Base-by-base conservation (phyloP, 257 asterid species). In the Misopates orontium region DNA sequence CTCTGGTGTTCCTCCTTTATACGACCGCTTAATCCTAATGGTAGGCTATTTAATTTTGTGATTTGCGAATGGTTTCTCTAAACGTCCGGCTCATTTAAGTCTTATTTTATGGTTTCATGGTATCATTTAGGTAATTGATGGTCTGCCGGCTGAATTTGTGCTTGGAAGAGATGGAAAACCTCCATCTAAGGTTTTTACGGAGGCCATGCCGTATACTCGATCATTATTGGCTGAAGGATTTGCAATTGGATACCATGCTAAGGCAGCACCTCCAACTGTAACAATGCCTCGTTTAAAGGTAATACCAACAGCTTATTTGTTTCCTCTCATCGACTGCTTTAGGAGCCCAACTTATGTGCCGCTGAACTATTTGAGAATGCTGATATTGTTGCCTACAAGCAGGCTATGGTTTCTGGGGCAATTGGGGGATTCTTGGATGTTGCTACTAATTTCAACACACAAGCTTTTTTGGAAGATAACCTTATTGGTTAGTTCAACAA, bases 261-360 rank as follows among this genome's bases (percentile, higher is more conserved):
- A 82, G 81, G 95, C 98, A n/a, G 94, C 95, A 22, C 95, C 98
- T 25, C 98, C 98, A 24, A 91, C 98, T 56, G 98, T 91, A 18
- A 91, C 98, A 55, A 91, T 91, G 98, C 96, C 98, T 60, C 98
- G 96, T 52, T 67, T 91, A 75, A 91, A 91, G 95, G 98, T 85
- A 62, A 28, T 23, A n/a, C 8, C 64, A 62, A 25, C 9, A n/a
- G 19, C 18, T 49, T n/a, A n/a, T n/a, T n/a, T 23, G 31, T 57
- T 12, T 56, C 49, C 25, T 39, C 18, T 42, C 22, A 49, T 68
- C 22, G 48, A 31, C 16, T 22, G 69, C 42, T 70, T 64, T 8
- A 41, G 57, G 39, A 49, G 51, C 68, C 32, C 69, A 49, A 52
- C 53, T 23, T 66, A 44, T 49, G 13, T 69, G 40, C 63, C 24